Percentiles rank a stretch among this genome's conserved stretches.
Conservation (phyloP, 2,329 filamentous ascomycete genomes). For the Diaporthe eres region DNA sequence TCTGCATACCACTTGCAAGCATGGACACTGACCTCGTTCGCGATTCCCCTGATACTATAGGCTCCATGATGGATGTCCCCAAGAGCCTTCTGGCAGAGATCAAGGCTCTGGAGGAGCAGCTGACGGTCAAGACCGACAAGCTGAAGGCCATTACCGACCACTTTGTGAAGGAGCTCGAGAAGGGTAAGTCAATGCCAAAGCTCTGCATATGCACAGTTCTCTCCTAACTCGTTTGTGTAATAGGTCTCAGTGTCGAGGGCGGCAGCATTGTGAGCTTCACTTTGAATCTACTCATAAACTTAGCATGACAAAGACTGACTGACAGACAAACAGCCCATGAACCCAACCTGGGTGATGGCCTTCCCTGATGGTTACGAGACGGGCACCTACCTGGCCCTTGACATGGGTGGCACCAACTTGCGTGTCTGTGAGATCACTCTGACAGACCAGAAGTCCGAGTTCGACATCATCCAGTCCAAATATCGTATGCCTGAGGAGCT, state of each 20-base stretch:
- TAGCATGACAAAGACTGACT: constrained; percentile 31
- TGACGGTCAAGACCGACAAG: constrained; percentile 82
- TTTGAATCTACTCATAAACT: too few species aligned
- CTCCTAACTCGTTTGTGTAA: constrained; percentile 37
- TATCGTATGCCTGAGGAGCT: constrained; percentile 95
- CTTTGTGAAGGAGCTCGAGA: constrained; percentile 89
- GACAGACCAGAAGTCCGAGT: constrained; percentile 88
- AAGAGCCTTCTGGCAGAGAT: constrained; percentile 86
- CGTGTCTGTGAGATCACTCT: constrained; percentile 94
- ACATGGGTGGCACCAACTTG: constrained; percentile 97
- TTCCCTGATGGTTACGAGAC: constrained; percentile 90
- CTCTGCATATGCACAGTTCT: background rate
- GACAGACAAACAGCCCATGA: constrained; percentile 82
- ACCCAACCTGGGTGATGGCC: constrained; percentile 95
- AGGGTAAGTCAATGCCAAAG: constrained; percentile 69
- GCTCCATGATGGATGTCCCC: constrained; percentile 92
- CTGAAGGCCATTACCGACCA: constrained; percentile 92
- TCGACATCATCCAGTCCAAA: constrained; percentile 96
- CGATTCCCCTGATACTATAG: constrained; percentile 58
- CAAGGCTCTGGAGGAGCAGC: constrained; percentile 84
- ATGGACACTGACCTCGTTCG: constrained; percentile 19
- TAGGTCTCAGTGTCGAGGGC: constrained; percentile 87
- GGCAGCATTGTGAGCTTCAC: constrained; percentile 86
- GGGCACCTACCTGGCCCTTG: constrained; percentile 89
- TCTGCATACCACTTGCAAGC: background rate